Base-by-base conservation (phyloP, 2,329 filamentous ascomycete species). In the Colletotrichum karsti region DNA sequence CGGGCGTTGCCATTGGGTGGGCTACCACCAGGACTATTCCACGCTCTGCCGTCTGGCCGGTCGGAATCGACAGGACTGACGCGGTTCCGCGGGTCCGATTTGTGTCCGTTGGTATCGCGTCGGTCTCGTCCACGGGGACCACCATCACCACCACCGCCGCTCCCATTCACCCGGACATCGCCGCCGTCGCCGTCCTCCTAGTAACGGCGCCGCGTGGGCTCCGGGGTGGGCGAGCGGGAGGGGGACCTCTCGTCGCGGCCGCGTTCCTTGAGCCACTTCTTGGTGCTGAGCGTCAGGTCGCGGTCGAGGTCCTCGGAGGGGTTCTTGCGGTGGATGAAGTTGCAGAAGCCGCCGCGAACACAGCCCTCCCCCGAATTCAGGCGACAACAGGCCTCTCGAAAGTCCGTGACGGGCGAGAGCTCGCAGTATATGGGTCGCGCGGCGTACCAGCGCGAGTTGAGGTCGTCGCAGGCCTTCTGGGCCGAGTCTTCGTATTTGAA, bases 401-500 rank as follows among this genome's bases (percentile, higher is more conserved):
- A 99, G 83, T 99, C 96, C 71, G 96, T 99, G 63, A 99, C 96
- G 74, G 96, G 96, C 59, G 91, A 95, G 63, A 99, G 85, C 83
- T 99, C 96, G 89, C 95, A 98, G 86, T 99, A 99, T 81, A 99
- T 97, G 71, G 96, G 96, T 59, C 96, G 88, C 20, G 93, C 96
- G 69, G 96, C 95, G 83, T 99, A 99, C 96, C 96, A 99, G 76
- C 96, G 91, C 65, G 88, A 91, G 82, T 98, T 99, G 74, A 98
- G 89, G 69, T 92, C 92, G 82, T 98, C 96, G 87, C 95, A 98
- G 69, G 96, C 96, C 72, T 90, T 89, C 80, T 98, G 95, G 57
- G 96, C 95, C 61, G 91, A 92, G 81, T 99, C 96, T 87, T 99
- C 96, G 88, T 98, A 99, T 84, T 99, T 99, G 92, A 98, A 99